These are phyloP conservation scores for Neophaeococcomyces mojaviensis DNA, from an alignment of 2,329 filamentous ascomycete genomes.

Conservation along the genomic window DNA sequence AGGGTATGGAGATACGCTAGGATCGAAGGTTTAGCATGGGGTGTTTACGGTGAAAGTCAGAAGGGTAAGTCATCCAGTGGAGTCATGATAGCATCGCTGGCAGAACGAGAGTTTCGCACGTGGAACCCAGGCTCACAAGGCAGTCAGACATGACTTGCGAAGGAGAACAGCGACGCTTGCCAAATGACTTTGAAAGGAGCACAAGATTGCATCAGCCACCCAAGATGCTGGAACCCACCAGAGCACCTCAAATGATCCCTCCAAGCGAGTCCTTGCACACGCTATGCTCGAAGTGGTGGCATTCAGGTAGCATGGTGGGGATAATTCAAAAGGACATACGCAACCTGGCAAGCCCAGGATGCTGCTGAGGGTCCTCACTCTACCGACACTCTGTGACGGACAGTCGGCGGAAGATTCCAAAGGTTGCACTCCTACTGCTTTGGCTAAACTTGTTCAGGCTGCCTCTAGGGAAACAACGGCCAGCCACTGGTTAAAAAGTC, in stretches of 20 bases:
- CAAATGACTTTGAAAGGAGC: no score
- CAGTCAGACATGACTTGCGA: neutral
- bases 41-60: neutral
- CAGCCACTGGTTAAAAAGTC: no score
- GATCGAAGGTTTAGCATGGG: neutral
- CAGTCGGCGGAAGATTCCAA: no score
- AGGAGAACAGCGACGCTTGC: no score
- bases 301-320: neutral
- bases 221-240: neutral
- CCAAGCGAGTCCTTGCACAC: neutral
- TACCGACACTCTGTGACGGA: no score
- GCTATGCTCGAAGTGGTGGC: neutral
- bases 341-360: no score
- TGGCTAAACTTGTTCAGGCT: no score
- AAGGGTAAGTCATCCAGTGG: conserved; percentile 6
- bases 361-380: no score
- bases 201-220: neutral
- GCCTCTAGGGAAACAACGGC: no score
- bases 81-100: neutral
- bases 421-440: no score
- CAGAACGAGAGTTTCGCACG: conserved; percentile 1
- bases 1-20: neutral
- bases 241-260: neutral
- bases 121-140: neutral
- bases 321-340: no score